Percentiles rank a stretch among this genome's conserved stretches.
phyloP scores from a whole-genome alignment of 352 stramenopile species.

The Nannochloropsis limnetica region DNA sequence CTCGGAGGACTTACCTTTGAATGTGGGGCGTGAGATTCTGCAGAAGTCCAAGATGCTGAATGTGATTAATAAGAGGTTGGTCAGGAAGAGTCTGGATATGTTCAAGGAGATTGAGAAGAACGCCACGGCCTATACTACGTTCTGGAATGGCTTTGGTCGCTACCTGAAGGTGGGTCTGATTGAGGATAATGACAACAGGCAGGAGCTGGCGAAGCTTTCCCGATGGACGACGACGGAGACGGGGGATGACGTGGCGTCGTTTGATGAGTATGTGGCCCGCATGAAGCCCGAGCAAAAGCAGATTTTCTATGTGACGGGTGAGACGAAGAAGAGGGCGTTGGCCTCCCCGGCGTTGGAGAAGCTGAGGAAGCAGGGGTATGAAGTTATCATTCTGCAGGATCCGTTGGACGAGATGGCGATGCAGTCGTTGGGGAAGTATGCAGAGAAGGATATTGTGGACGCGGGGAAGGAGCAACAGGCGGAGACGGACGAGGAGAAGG shows the following conservation, averaged over 20 bases:
- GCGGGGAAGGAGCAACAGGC: slow-evolving; percentile 57
- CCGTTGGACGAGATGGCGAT: slow-evolving; percentile 68
- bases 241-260: slow-evolving; percentile 56
- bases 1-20: slow-evolving; percentile 65
- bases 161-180: slow-evolving; percentile 71
- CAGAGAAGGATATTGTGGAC: slow-evolving; percentile 61
- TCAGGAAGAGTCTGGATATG: slow-evolving; percentile 68
- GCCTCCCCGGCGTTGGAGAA: slow-evolving; percentile 67
- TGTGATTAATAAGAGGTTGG: slow-evolving; percentile 69
- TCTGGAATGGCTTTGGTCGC: slow-evolving; percentile 71
- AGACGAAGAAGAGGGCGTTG: slow-evolving; percentile 56
- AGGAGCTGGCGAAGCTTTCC: slow-evolving; percentile 60
- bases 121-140: slow-evolving; percentile 55
- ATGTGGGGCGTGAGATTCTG: slow-evolving; percentile 68
- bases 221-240: slow-evolving; percentile 57
- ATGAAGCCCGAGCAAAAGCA: slow-evolving; percentile 62
- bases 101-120: slow-evolving; percentile 61
- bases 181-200: slow-evolving; percentile 64
- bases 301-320: slow-evolving; percentile 68
- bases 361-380: slow-evolving; percentile 58
- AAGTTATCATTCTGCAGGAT: slow-evolving; percentile 65
- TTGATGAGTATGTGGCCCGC: slow-evolving; percentile 61
- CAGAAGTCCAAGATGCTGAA: slow-evolving; percentile 68
- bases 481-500: slow-evolving; percentile 44
- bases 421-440: slow-evolving; percentile 61